Evolutionary conservation across 352 stramenopile species (phyloP), one percentile per base, ranked within the genome.

Genomic region (Globisporangium nagaii): DNA sequence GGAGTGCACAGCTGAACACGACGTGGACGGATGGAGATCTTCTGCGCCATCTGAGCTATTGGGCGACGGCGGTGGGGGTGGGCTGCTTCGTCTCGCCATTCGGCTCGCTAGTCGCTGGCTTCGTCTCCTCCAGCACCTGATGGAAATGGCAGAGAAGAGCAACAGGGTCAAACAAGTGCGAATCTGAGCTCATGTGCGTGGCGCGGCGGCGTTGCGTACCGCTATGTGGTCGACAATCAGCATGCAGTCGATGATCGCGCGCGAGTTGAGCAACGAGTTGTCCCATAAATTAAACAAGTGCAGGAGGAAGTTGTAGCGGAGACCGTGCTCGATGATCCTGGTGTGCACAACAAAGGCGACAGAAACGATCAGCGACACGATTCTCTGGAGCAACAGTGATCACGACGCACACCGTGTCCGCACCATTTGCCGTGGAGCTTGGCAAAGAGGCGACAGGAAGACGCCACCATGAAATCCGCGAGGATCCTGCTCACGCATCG

Each of bases 251-350:
- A 91, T 88, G 58, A 95, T 93, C 35, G 83, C 75, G 35, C 79
- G 76, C 56, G 80, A 83, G 60, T 91, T 89, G 37, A 95, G 62
- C 44, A 95, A 66, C 58, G 83, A 93, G 60, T 93, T 93, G 71
- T 95, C 85, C 83, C 83, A 95, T 66, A 95, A 79, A 71, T 95
- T 93, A 68, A 93, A 84, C 64, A 93, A 70, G 70, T 95, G 85
- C 48, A 95, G 67, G 58, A 95, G 66, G 48, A 95, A 93, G 55
- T 92, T 92, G 77, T 88, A 74, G 56, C 85, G 81, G 27, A 95
- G 68, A 4, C 80, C 80, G 47, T 86, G 65, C 28, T 90, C 73
- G 35, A 88, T 48, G 28, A 95, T 61, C 84, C 78, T 90, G 42
- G 19, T 24, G 4, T 34, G 25, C 9, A 57, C 24, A 31, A 6